phyloP scores from a whole-genome alignment of 768 basidiomycete species.

The Lyophyllum shimeji region DNA sequence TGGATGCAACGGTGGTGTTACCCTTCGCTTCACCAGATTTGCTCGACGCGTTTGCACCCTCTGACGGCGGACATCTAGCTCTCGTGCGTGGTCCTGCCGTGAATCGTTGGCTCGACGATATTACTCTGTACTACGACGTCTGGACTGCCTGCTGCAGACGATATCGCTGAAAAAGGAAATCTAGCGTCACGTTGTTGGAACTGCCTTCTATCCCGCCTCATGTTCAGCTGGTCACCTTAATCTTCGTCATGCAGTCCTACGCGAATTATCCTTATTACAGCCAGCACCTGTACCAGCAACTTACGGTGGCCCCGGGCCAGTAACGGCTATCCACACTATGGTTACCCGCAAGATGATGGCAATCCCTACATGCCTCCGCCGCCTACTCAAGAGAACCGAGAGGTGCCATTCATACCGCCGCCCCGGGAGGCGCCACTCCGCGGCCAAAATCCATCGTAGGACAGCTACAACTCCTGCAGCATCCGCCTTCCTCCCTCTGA shows the following conservation, averaged over 20 bases:
- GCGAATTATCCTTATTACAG: slow-evolving; percentile 44
- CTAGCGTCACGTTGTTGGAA: slow-evolving; percentile 21
- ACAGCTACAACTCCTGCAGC: slow-evolving; percentile 24
- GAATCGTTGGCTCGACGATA: neutral
- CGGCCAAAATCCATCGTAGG: slow-evolving; percentile 36
- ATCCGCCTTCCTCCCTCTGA: slow-evolving; percentile 34
- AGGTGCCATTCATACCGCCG: slow-evolving; percentile 18
- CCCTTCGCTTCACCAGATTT: neutral
- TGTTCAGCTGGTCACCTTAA: slow-evolving; percentile 10
- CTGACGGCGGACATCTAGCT: neutral
- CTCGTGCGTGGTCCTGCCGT: neutral
- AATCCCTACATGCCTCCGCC: slow-evolving; percentile 16
- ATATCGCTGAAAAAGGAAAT: slow-evolving; percentile 34
- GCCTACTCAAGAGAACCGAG: slow-evolving; percentile 22
- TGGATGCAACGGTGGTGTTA: neutral
- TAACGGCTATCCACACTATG: slow-evolving; percentile 38
- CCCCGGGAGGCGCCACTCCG: slow-evolving; percentile 18
- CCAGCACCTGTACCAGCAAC: slow-evolving; percentile 43
- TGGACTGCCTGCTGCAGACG: neutral
- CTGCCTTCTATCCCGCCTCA: slow-evolving; percentile 4
- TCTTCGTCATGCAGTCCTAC: slow-evolving; percentile 36
- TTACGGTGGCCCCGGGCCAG: slow-evolving; percentile 33
- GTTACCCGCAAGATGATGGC: slow-evolving; percentile 23
- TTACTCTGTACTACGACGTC: neutral
- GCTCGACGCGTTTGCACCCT: neutral